These are phyloP conservation scores for Pleurotus ostreatus DNA, from an alignment of 768 basidiomycete species.

Conservation along the genomic window DNA sequence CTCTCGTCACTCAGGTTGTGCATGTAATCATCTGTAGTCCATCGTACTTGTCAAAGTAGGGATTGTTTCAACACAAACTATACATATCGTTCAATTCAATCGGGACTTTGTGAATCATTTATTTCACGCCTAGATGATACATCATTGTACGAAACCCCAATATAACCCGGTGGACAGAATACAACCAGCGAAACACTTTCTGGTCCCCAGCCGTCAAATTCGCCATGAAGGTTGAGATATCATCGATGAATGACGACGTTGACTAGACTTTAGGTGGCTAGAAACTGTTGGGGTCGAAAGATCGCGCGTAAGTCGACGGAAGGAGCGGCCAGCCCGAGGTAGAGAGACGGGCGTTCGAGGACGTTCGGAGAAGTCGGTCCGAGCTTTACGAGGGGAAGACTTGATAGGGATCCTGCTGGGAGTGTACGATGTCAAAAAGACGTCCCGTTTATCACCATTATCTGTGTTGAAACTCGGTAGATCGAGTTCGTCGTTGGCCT, in stretches of 20 bases:
- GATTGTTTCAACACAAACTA: too few species aligned
- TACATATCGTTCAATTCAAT: too few species aligned
- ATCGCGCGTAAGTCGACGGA: neutral
- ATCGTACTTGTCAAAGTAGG: too few species aligned
- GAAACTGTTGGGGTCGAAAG: slow-evolving; percentile 2
- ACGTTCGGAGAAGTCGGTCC: too few species aligned
- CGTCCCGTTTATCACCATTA: neutral
- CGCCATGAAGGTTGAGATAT: slow-evolving; percentile 2
- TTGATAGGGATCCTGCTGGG: too few species aligned
- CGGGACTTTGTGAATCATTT: too few species aligned
- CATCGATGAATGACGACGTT: neutral
- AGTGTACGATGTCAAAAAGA: neutral
- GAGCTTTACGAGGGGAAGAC: too few species aligned
- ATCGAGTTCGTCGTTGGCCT: neutral
- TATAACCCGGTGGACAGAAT: too few species aligned
- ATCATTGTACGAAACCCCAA: too few species aligned
- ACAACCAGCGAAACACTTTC: neutral
- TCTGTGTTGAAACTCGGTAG: neutral
- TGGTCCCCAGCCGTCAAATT: neutral
- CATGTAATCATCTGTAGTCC: too few species aligned
- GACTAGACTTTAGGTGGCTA: neutral
- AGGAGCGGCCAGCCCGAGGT: neutral
- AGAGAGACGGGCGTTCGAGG: neutral
- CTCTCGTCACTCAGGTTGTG: too few species aligned
- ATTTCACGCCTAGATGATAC: too few species aligned